Evolutionary conservation across 2,329 filamentous ascomycete species (phyloP), one percentile per base, ranked within the genome.

Genomic region (Myrmaecium sp.): DNA sequence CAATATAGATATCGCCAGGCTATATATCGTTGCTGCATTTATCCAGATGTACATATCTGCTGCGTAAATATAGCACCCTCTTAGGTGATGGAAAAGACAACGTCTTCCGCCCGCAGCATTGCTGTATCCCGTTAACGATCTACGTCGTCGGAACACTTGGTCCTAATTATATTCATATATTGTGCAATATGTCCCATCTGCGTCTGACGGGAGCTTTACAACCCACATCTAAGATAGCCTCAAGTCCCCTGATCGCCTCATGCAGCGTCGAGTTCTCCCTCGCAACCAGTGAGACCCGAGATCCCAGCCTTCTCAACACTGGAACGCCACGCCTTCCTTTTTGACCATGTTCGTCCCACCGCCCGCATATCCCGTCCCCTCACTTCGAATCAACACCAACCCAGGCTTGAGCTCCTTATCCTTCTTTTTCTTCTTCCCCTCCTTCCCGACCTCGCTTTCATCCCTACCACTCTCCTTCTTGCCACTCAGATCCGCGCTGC

Each of bases 311-410:
- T 36, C n/a, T n/a, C n/a, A 89, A 46, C 80, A 86, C 46, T 91
- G 80, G 49, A 93, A 93, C 1, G 74, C 75, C 11, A 91, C 71
- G 0, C 78, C 76, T 3, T 66, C 57, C 48, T 74, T 89, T 52
- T 78, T 77, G 10, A 91, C 82, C 40, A 79, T 68, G 43, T 77
- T 92, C 27, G 69, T 67, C 3, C 89, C 86, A n/a, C 76, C 74
- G 4, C 81, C 78, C 4, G 86, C 84, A 51, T 93, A 95, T 0
- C 86, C 86, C 0, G 86, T 95, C 1, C 86, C 86, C 40, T 94
- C 86, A 18, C 75, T 80, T 37, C 69, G 73, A 25, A 95, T 66
- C 43, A 78, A 70, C 3, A 94, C 74, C 17, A 94, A 46, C 0
- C 84, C 84, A 0, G 74, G 69, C 32, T 62, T 69, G 18, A 76